phyloP scores from a whole-genome alignment of 2,329 filamentous ascomycete genomes.

The Cladosporium sp. region DNA sequence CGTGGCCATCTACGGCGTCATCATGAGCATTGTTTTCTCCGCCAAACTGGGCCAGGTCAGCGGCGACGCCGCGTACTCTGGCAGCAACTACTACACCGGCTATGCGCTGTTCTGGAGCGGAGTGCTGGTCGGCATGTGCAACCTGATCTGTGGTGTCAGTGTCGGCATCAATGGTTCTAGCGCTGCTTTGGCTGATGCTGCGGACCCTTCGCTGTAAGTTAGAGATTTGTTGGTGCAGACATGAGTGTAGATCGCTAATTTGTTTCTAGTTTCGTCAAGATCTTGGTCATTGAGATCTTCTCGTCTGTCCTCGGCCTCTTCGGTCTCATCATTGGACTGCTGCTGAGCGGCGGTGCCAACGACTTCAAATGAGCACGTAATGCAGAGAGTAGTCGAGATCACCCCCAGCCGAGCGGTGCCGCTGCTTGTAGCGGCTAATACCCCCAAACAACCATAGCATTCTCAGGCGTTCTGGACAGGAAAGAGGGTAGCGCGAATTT shows the following conservation, averaged over 20 bases:
- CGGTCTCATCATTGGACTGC: slow-evolving; percentile 87
- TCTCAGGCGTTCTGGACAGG: slow-evolving; percentile 10
- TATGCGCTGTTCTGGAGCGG: slow-evolving; percentile 96
- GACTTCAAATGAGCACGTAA: slow-evolving; percentile 54
- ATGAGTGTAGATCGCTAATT: slow-evolving; percentile 11
- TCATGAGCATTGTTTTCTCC: slow-evolving; percentile 98
- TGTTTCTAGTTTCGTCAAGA: slow-evolving; percentile 80
- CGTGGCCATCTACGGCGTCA: slow-evolving; percentile 98
- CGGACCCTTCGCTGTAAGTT: slow-evolving; percentile 80
- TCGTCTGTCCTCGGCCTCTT: slow-evolving; percentile 96
- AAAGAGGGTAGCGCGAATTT: not conserved
- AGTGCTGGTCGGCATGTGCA: slow-evolving; percentile 90
- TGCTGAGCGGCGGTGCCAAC: slow-evolving; percentile 77
- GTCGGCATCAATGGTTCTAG: slow-evolving; percentile 98
- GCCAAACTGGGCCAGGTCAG: slow-evolving; percentile 70
- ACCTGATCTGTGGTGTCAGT: slow-evolving; percentile 90
- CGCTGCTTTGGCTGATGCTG: slow-evolving; percentile 91
- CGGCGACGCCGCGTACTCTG: slow-evolving; percentile 64
- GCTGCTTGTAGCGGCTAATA: not conserved
- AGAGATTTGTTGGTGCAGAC: not conserved
- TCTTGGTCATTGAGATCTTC: slow-evolving; percentile 98
- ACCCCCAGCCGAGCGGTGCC: not conserved
- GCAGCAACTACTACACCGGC: slow-evolving; percentile 85
- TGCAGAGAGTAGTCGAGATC: not conserved
- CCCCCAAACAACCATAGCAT: slow-evolving; percentile 11